A percentile compares a stretch with the other conserved stretches of the same genome.
These are phyloP conservation scores for Tolypocladium cylindrosporum DNA, from an alignment of 2,329 filamentous ascomycete species.

Conservation along the genomic window DNA sequence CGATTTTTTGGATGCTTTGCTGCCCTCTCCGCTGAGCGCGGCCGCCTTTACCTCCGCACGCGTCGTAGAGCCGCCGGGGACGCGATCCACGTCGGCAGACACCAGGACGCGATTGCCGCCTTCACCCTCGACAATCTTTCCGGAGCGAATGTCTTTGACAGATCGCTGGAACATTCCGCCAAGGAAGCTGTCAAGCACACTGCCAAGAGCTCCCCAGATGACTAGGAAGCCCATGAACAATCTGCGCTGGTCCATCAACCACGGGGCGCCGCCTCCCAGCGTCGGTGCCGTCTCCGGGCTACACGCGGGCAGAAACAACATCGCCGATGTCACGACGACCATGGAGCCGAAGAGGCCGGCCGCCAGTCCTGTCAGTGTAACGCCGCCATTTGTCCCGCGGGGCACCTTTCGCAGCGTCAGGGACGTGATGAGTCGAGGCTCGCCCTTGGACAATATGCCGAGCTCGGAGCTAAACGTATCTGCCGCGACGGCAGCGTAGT, in stretches of 20 bases:
- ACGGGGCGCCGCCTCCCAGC: slow-evolving; percentile 35
- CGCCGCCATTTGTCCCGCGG: slow-evolving; percentile 86
- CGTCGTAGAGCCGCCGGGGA: slow-evolving; percentile 16
- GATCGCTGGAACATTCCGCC: slow-evolving; percentile 79
- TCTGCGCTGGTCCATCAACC: slow-evolving; percentile 35
- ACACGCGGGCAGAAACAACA: slow-evolving; percentile 63
- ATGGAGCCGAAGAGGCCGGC: slow-evolving; percentile 68
- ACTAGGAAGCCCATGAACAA: slow-evolving; percentile 49
- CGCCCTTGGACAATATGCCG: slow-evolving; percentile 69
- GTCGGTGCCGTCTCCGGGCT: slow-evolving; percentile 23
- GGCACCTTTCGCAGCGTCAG: slow-evolving; percentile 68
- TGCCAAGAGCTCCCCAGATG: slow-evolving; percentile 67
- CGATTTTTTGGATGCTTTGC: slow-evolving; percentile 28
- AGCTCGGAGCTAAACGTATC: slow-evolving; percentile 95
- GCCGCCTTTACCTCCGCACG: slow-evolving; percentile 29
- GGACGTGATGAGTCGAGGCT: slow-evolving; percentile 80
- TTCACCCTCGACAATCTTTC: slow-evolving; percentile 81
- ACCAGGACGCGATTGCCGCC: slow-evolving; percentile 56
- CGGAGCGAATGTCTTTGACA: slow-evolving; percentile 72
- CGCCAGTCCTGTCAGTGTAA: slow-evolving; percentile 63
- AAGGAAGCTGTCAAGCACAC: slow-evolving; percentile 76
- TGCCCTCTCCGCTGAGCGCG: slow-evolving; percentile 32
- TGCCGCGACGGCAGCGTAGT: slow-evolving; percentile 85
- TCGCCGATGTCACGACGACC: slow-evolving; percentile 55
- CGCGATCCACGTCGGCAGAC: slow-evolving; percentile 19